Evolutionary conservation across 208 protist species (phyloP).

Genomic region (Phytomonas serpens): DNA sequence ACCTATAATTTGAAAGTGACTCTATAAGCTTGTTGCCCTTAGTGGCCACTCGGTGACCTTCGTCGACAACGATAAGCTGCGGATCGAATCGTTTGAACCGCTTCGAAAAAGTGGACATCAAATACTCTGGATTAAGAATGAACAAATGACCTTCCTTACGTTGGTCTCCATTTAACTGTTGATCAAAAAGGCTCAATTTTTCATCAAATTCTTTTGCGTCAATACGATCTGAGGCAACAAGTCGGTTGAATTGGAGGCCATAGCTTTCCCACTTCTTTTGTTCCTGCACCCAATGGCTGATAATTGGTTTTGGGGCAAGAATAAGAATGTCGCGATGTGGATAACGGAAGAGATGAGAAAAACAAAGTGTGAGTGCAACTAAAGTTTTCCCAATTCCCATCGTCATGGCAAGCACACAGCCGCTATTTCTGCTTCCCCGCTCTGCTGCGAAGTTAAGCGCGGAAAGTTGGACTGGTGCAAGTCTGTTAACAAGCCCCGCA

Average conservation of each 20-base stretch:
- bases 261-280: slow-evolving; percentile 59
- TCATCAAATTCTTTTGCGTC: slow-evolving; percentile 35
- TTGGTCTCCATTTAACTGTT: slow-evolving; percentile 22
- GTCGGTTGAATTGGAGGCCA: slow-evolving; percentile 50
- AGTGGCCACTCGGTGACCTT: slow-evolving; percentile 71
- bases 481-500: slow-evolving; percentile 22
- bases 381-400: slow-evolving; percentile 91
- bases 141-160: slow-evolving; percentile 41
- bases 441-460: slow-evolving; percentile 70
- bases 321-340: slow-evolving; percentile 61
- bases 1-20: slow-evolving; percentile 38
- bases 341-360: slow-evolving; percentile 42
- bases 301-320: slow-evolving; percentile 71
- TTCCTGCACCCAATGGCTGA: slow-evolving; percentile 69
- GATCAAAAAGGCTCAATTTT: slow-evolving; percentile 37
- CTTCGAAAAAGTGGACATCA: slow-evolving; percentile 32
- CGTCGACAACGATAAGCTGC: slow-evolving; percentile 77
- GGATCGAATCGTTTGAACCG: slow-evolving; percentile 49
- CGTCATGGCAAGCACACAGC: slow-evolving; percentile 76
- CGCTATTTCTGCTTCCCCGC: slow-evolving; percentile 41
- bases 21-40: slow-evolving; percentile 57
- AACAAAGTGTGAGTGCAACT: slow-evolving; percentile 67
- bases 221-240: slow-evolving; percentile 49
- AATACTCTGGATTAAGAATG: slow-evolving; percentile 70
- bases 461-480: slow-evolving; percentile 61